Percentiles rank a stretch among this genome's conserved stretches.
phyloP scores from a whole-genome alignment of 495 filamentous ascomycete species.

The Penicillium daleae region DNA sequence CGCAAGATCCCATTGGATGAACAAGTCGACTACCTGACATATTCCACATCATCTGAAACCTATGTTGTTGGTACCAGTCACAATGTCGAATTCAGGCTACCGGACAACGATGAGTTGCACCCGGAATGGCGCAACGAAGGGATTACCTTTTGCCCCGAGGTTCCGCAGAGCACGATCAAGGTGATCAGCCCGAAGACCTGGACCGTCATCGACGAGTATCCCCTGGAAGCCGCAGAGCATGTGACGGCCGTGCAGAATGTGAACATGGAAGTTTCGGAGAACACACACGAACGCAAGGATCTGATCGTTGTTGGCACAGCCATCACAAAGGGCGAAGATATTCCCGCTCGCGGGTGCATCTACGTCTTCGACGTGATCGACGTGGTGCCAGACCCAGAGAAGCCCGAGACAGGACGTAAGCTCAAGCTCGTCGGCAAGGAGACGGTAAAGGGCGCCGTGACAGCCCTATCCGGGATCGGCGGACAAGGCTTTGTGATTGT shows the following conservation, averaged over 20 bases:
- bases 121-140: slow-evolving; percentile 77
- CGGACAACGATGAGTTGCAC: slow-evolving; percentile 81
- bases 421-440: slow-evolving; percentile 87
- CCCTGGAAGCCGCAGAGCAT: slow-evolving; percentile 70
- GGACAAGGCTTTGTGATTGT: slow-evolving; percentile 89
- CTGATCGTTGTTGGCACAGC: slow-evolving; percentile 86
- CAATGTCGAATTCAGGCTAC: slow-evolving; percentile 72
- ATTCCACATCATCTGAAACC: slow-evolving; percentile 71
- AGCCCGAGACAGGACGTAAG: slow-evolving; percentile 80
- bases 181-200: slow-evolving; percentile 75
- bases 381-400: slow-evolving; percentile 86
- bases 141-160: slow-evolving; percentile 64
- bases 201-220: slow-evolving; percentile 69
- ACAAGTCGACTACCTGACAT: slow-evolving; percentile 73
- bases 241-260: slow-evolving; percentile 81
- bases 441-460: slow-evolving; percentile 92
- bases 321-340: slow-evolving; percentile 82
- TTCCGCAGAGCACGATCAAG: slow-evolving; percentile 70
- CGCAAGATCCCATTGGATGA: slow-evolving; percentile 69
- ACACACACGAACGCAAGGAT: slow-evolving; percentile 79
- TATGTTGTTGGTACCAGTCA: slow-evolving; percentile 77
- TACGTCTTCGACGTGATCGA: slow-evolving; percentile 91
- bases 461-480: slow-evolving; percentile 82
- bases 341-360: slow-evolving; percentile 79
- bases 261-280: slow-evolving; percentile 86